A percentile compares a stretch with the other conserved stretches of the same genome.
Evolutionary conservation across 176 grass and related monocot species (phyloP).

Genomic region (Eremochloa ophiuroides): DNA sequence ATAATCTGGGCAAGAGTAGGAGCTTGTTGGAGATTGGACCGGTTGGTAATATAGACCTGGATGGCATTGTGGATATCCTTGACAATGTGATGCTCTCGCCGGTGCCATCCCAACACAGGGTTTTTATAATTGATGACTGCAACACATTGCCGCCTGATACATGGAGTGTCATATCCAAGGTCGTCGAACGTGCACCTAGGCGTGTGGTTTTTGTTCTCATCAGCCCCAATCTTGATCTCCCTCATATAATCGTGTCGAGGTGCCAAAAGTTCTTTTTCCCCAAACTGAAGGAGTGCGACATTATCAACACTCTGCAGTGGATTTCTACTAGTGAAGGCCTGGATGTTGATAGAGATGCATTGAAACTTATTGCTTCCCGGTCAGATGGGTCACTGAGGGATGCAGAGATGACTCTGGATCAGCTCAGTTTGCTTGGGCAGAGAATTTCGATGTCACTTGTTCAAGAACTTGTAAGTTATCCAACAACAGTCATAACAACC

Average conservation of each 20-base stretch:
- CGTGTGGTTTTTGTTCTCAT: slow-evolving; percentile 79
- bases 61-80: slow-evolving; percentile 66
- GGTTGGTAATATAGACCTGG: slow-evolving; percentile 60
- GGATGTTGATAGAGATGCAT: slow-evolving; percentile 81
- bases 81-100: slow-evolving; percentile 63
- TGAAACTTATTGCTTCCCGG: slow-evolving; percentile 89
- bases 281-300: slow-evolving; percentile 83
- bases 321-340: slow-evolving; percentile 86
- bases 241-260: slow-evolving; percentile 82
- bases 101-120: slow-evolving; percentile 37
- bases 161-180: slow-evolving; percentile 71
- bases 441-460: slow-evolving; percentile 84
- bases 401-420: slow-evolving; percentile 95
- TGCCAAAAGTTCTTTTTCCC: slow-evolving; percentile 97
- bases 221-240: slow-evolving; percentile 66
- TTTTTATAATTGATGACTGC: slow-evolving; percentile 87
- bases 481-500: not conserved
- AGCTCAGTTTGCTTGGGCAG: slow-evolving; percentile 86
- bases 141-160: slow-evolving; percentile 58
- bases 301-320: slow-evolving; percentile 79
- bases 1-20: slow-evolving; percentile 70
- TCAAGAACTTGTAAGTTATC: slow-evolving; percentile 92
- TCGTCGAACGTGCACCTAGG: slow-evolving; percentile 53
- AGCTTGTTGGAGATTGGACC: slow-evolving; percentile 78
- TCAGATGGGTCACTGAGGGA: slow-evolving; percentile 94